Evolutionary conservation across 225 moss, liverwort and hornwort species (phyloP), one percentile per base, ranked within the genome.

Genomic region (Ulota crispa): DNA sequence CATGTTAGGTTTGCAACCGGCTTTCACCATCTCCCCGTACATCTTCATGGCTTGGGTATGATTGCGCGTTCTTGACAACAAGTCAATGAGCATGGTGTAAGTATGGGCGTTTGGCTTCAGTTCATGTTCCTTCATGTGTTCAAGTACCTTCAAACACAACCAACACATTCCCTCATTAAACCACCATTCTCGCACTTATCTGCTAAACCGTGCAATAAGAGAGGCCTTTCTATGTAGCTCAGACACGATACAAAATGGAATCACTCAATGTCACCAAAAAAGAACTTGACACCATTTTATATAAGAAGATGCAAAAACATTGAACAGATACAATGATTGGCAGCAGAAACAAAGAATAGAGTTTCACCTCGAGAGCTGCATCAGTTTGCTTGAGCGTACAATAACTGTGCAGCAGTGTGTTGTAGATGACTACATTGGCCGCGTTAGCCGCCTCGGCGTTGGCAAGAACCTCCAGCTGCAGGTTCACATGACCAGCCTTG

Each of bases 11-110:
- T 79, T 78, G 83, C 87, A 85, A 21, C 83, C 80, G 72, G 77
- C 84, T 73, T 80, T 78, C 34, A 80, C 72, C 92, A 94, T 92
- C 81, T 91, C 84, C 80, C 86, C 73, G 43, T 86, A 90, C 84
- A 89, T 78, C 72, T 90, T 86, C 81, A 84, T 73, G 27, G 92
- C 92, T 37, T 74, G 71, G 54, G 80, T 84, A 64, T 88, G 85
- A 55, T 66, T 87, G 67, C 92, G 89, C 42, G 89, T 87, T 88
- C 87, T 91, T 79, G 89, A 86, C 66, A 93, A 61, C 83, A 87
- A 78, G 68, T 89, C 89, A 78, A 94, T 91, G 28, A 94, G 89
- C 70, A 86, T 91, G 45, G 92, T 92, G 76, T 94, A 94, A 15
- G 91, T 87, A 80, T 87, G 64, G 6, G 63, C 72, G 68, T 92